Conservation (phyloP, 2,329 filamentous ascomycete species). For the Aspergillus unguis region DNA sequence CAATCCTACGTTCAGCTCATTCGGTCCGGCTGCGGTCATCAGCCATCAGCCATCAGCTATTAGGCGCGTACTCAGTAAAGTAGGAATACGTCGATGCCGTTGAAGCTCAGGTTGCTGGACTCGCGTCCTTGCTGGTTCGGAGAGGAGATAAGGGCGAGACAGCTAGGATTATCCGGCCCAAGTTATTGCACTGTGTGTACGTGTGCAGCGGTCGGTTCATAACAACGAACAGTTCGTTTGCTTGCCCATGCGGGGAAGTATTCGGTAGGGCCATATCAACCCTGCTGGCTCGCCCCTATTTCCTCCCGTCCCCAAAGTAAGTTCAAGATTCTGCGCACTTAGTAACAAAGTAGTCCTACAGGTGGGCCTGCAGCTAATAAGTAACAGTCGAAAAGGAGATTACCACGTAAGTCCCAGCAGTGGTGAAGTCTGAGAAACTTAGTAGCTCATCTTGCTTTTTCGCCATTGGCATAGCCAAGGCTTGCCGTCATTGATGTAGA, state of each 20-base stretch:
- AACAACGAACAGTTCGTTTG: background rate
- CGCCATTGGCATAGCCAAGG: background rate
- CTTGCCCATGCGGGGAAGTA: background rate
- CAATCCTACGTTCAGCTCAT: background rate
- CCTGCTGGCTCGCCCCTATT: background rate
- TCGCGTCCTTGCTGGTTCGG: no score
- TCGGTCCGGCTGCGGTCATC: background rate
- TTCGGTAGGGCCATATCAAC: background rate
- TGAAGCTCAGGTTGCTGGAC: background rate
- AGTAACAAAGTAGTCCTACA: conserved; percentile 11
- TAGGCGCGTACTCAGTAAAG: background rate
- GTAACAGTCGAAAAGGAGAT: conserved; percentile 2
- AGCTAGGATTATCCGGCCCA: no score
- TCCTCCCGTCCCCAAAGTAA: background rate
- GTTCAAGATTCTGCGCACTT: conserved; percentile 10
- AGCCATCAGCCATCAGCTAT: no score
- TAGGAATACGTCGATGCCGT: background rate
- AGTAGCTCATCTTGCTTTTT: conserved; percentile 1
- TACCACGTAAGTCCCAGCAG: conserved; percentile 4
- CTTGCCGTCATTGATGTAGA: conserved; percentile 7
- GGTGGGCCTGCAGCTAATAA: conserved; percentile 6
- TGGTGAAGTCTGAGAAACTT: background rate
- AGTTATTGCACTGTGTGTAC: no score
- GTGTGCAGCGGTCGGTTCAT: no score
- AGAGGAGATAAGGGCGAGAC: no score